These are phyloP conservation scores for Penicillium arizonense DNA, from an alignment of 495 filamentous ascomycete genomes.

Conservation along the genomic window DNA sequence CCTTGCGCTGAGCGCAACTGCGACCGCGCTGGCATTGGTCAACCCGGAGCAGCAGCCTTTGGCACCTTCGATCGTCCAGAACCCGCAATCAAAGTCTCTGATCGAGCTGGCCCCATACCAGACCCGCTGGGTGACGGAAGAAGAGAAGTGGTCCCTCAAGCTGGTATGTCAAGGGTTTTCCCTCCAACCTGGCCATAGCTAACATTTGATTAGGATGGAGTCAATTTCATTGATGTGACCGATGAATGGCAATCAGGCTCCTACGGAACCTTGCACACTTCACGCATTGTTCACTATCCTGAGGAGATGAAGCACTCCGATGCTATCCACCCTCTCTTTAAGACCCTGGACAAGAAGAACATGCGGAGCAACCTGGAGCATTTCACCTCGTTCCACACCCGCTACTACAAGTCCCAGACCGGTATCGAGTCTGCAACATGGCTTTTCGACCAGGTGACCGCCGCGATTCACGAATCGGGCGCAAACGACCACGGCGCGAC, in stretches of 20 bases:
- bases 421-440: conserved; percentile 88
- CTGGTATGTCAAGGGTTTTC: conserved; percentile 53
- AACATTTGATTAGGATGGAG: conserved; percentile 57
- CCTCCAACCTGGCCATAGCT: not conserved
- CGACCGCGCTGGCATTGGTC: conserved; percentile 30
- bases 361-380: conserved; percentile 76
- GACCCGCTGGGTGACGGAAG: conserved; percentile 83
- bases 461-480: conserved; percentile 66
- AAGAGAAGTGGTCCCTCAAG: conserved; percentile 89
- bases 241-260: conserved; percentile 46
- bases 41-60: conserved; percentile 40
- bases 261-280: conserved; percentile 29
- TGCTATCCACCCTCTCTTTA: conserved; percentile 64
- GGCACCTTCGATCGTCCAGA: conserved; percentile 30
- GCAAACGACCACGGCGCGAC: conserved; percentile 65
- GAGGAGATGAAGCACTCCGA: conserved; percentile 61
- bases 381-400: conserved; percentile 80
- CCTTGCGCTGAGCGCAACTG: conserved; percentile 34
- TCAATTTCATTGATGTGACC: conserved; percentile 95
- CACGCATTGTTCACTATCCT: conserved; percentile 57
- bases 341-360: conserved; percentile 67
- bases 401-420: conserved; percentile 84
- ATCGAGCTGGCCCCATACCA: conserved; percentile 88
- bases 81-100: conserved; percentile 57
- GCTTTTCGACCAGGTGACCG: conserved; percentile 74